A percentile compares a stretch with the other conserved stretches of the same genome.
These are phyloP conservation scores for Corinectria fuckeliana DNA, from an alignment of 2,329 filamentous ascomycete species.

Conservation along the genomic window DNA sequence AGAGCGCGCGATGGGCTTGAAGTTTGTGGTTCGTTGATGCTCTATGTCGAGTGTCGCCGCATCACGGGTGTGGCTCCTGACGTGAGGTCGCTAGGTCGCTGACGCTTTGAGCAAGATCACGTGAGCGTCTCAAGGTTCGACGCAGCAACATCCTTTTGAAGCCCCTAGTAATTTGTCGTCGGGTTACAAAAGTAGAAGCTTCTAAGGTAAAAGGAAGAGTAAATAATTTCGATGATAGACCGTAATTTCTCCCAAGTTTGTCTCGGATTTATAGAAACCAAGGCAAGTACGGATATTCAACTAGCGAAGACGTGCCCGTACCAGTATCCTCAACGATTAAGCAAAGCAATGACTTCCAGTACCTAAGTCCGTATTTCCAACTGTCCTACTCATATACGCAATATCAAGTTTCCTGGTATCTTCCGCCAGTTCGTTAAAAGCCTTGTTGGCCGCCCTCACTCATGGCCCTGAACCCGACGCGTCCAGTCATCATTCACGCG, in stretches of 20 bases:
- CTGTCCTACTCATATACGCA: conserved; percentile 32
- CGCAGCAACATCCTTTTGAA: not conserved
- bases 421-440: conserved; percentile 27
- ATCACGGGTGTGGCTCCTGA: conserved; percentile 37
- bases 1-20: conserved; percentile 12
- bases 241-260: no score
- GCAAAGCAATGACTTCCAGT: conserved; percentile 1
- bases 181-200: no score
- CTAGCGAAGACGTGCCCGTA: not conserved
- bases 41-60: conserved; percentile 30
- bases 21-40: conserved; percentile 30
- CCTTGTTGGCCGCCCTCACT: conserved; percentile 34
- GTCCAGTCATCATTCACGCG: conserved; percentile 87
- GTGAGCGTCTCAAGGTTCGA: conserved; percentile 22
- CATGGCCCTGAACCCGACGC: conserved; percentile 72
- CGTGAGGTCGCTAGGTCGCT: conserved; percentile 32
- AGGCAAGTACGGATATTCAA: not conserved
- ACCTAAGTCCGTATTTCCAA: conserved; percentile 22
- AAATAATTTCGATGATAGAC: not conserved
- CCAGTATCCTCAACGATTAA: not conserved
- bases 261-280: no score
- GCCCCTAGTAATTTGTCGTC: no score
- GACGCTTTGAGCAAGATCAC: conserved; percentile 29
- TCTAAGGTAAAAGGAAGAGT: not conserved
- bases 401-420: conserved; percentile 34